A percentile compares a stretch with the other conserved stretches of the same genome.
These are phyloP conservation scores for Syncephalis fuscata DNA, from an alignment of 371 early-diverging fungal genomes.

Conservation along the genomic window DNA sequence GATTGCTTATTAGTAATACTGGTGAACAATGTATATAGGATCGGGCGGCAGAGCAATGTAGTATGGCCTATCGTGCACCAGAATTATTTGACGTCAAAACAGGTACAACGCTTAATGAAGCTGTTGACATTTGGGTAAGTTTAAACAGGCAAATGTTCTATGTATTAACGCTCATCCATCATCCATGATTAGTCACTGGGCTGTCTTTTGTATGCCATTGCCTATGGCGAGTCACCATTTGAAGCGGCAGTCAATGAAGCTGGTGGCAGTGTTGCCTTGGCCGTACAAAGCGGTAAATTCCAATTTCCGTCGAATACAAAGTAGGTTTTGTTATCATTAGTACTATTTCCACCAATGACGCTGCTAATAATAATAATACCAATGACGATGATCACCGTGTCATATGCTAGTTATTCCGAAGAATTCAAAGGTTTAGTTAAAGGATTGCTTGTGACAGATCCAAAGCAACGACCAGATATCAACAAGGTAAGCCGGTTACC, in stretches of 20 bases:
- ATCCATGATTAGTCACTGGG: conserved; percentile 35
- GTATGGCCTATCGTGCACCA: conserved; percentile 66
- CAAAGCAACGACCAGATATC: conserved; percentile 45
- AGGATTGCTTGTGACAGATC: conserved; percentile 45
- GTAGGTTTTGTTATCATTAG: conserved; percentile 1
- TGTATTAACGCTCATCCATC: not conserved
- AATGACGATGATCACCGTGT: not conserved
- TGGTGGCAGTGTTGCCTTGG: conserved; percentile 55
- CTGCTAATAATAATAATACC: conserved; percentile 1
- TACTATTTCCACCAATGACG: not conserved
- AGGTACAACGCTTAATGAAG: conserved; percentile 35
- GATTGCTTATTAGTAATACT: not conserved
- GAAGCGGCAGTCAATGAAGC: conserved; percentile 45
- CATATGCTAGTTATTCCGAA: conserved; percentile 31
- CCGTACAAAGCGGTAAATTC: conserved; percentile 51
- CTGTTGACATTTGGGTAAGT: conserved; percentile 58
- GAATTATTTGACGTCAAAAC: conserved; percentile 67
- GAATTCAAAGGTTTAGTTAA: conserved; percentile 39
- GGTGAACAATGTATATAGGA: conserved; percentile 17
- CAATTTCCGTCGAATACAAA: conserved; percentile 26
- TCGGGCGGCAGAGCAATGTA: conserved; percentile 49
- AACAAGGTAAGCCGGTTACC: conserved; percentile 16
- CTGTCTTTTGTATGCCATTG: conserved; percentile 55
- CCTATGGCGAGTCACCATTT: conserved; percentile 57
- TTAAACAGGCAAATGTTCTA: not conserved